Base-by-base conservation (phyloP, 495 filamentous ascomycete genomes). In the Hypoxylon lienhwacheense region DNA sequence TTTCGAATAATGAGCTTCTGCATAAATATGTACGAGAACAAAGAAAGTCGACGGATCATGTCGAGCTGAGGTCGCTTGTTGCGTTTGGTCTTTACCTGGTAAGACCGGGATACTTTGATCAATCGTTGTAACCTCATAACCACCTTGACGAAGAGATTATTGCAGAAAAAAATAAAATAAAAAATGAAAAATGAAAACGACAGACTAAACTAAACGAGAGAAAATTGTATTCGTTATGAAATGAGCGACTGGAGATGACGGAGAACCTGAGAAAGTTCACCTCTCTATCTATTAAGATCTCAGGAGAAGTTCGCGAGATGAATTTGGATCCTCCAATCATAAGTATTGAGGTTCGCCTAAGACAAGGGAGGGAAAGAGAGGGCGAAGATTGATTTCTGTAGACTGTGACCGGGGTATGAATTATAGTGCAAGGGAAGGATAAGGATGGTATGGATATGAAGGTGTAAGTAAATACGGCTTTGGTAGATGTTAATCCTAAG, bases 271-370 rank as follows among this genome's bases (percentile, higher is more conserved):
- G n/a, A 20, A 61, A 46, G 34, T 41, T 56, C 44, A 19, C 34
- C 51, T 61, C 51, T 51, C 20, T n/a, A n/a, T n/a, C 26, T 51
- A 41, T 35, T 50, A 55, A 47, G 55, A 21, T 55, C 51, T 55
- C 51, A 55, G 51, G 57, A 55, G 46, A 55, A 61, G 28, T 40
- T 55, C 46, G 15, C 32, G 15, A 51, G 14, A 39, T 50, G 40
- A 55, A 55, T 61, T 41, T 39, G 56, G 47, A 55, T 51, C 50
- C 57, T 55, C 50, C n/a, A 50, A 60, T 61, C 57, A 55, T 61
- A n/a, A n/a, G n/a, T n/a, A 50, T 55, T 55, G 51, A 55, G 57
- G 55, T 61, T 55, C 39, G 26, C 44, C 57, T 34, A 55, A 41
- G 57, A 37, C 40, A 51, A 41, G 57, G 43, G 22, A 46, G 34